Base-by-base conservation (phyloP, 2,329 filamentous ascomycete species). In the Claviceps spartinae region DNA sequence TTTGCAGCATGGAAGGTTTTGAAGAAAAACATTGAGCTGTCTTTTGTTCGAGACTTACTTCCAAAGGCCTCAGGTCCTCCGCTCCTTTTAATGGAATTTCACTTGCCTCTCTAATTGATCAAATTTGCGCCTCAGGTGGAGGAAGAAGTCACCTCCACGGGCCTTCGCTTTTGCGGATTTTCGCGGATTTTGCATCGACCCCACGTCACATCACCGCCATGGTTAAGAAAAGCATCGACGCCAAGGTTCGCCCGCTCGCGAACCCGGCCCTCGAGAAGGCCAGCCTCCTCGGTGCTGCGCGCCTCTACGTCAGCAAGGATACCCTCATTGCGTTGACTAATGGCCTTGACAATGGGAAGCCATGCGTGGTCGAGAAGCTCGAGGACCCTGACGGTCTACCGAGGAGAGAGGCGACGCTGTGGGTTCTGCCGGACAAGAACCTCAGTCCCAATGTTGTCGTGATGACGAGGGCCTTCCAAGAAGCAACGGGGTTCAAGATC, bases 381-480 rank as follows among this genome's bases (percentile, higher is more conserved):
- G 62, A 61, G 5, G 53, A 61, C 47, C 55, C 57, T 2, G 52
- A 51, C 11, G 45, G 42, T 47, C 45, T 60, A 48, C 48, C 58
- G 36, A 61, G 62, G 26, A 67, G 71, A 16, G 72, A 78, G 58
- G 76, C 74, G 5, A 69, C 73, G 34, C 67, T 77, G 1, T 78
- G 74, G 69, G 69, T 71, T 0, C 65, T 75, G 16, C 71, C 74
- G 2, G 73, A 75, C 45, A 76, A 83, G 63, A 81, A 82, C 60
- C 71, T 88, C 58, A 77, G 82, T 61, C 80, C 79, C 57, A 78
- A 83, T 56, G 74, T 88, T 52, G 72, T 86, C 48, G 76, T 90
- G 72, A 79, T 87, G 71, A 83, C 86, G 22, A 83, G 86, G 56
- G 74, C 80, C 5, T 79, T 94, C 51, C 83, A 86, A 56, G 83